Base-by-base conservation (phyloP, 306 rosid genomes). In the Trifolium repens region DNA sequence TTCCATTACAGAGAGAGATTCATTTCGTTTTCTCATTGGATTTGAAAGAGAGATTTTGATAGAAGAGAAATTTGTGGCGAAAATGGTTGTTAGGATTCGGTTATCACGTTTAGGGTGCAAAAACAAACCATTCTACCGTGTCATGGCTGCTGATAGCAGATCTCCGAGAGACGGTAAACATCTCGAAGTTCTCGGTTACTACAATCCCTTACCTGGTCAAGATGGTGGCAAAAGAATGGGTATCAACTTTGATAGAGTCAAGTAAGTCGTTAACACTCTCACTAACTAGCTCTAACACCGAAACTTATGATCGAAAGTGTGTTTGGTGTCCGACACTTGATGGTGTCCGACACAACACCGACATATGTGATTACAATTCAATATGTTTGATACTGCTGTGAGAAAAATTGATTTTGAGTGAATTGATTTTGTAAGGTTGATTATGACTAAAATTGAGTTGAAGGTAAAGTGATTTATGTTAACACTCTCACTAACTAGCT, bases 171-270 rank as follows among this genome's bases (percentile, higher is more conserved):
- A 92, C 57, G 97, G 97, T 71, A 90, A 90, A 50, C 99, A 94
- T 71, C 97, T 94, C 44, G 98, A 94, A 73, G 89, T 89, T 72
- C 83, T 92, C 4, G 98, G 97, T 14, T 92, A 90, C 85, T 94
- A 91, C 81, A 90, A 94, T 79, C 97, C 98, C 22, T 82, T 94
- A 34, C 96, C 99, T 80, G 93, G 89, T 60, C 92, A 92, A 80
- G 97, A 94, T 82, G 91, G 88, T 66, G 99, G 85, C 43, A 92
- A 94, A 73, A 76, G 96, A 88, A 92, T 94, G 92, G 99, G 96
- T 78, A 79, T 94, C 71, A 94, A 90, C 70, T 94, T 92, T 75
- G 96, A 92, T 4, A 85, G 99, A 73, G 93, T 92, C 24, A 92
- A 94, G 99, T 90, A 81, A 90, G 96, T 83, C 1, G 19, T 11